A percentile compares a stretch with the other conserved stretches of the same genome.
Evolutionary conservation across 73 alveolate genomes (phyloP).

Genomic region (Tetrahymena borealis): DNA sequence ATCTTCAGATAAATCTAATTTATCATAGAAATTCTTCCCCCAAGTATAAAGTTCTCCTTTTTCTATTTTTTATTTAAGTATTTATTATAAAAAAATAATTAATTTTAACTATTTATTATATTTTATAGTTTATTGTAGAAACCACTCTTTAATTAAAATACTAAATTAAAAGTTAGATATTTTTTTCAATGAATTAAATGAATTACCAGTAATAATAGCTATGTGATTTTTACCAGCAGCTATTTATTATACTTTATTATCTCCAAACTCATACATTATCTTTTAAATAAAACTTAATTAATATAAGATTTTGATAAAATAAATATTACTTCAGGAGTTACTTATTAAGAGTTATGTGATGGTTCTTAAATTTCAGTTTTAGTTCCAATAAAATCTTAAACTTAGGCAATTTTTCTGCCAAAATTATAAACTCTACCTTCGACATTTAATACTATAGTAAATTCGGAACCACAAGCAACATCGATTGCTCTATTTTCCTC

Average conservation of each 20-base stretch:
- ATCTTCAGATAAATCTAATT: background rate
- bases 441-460: background rate
- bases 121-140: background rate
- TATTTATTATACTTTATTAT: background rate
- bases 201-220: background rate
- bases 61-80: background rate
- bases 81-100: background rate
- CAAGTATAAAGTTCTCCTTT: background rate
- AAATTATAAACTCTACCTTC: background rate
- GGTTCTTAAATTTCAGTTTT: background rate
- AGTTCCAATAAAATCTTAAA: background rate
- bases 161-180: background rate
- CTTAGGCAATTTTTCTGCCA: background rate
- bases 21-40: background rate
- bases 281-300: background rate
- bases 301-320: background rate
- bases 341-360: background rate
- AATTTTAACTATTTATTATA: too few relatives aligned
- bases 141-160: background rate
- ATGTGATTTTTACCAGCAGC: background rate
- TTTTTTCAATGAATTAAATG: background rate
- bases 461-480: background rate
- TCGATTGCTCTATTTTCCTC: background rate
- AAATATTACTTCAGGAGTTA: background rate
- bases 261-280: background rate